Conservation (phyloP, 768 basidiomycete genomes). For the Lentinus brumalis region DNA sequence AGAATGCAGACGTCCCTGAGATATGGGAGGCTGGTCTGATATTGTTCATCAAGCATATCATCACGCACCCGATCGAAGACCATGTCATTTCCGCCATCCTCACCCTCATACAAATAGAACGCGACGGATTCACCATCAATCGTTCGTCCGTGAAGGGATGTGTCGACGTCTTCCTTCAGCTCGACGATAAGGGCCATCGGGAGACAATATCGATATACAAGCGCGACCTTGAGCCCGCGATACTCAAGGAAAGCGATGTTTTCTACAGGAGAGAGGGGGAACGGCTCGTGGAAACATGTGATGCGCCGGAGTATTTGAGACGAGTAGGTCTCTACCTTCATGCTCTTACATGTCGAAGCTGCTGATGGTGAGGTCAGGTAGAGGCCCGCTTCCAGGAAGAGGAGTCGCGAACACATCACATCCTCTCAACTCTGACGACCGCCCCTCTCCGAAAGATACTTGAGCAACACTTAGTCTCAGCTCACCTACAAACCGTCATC, state of each 20-base stretch:
- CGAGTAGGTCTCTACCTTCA: conserved; percentile 51
- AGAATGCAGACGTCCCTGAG: conserved; percentile 69
- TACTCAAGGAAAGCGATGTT: conserved; percentile 72
- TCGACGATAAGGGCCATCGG: conserved; percentile 51
- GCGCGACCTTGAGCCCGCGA: conserved; percentile 78
- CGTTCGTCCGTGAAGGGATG: conserved; percentile 90
- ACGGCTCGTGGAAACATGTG: conserved; percentile 68
- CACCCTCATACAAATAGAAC: conserved; percentile 85
- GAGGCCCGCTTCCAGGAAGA: conserved; percentile 83
- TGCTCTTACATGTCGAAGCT: not conserved
- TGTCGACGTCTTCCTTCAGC: conserved; percentile 78
- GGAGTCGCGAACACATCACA: conserved; percentile 81
- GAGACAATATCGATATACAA: conserved; percentile 67
- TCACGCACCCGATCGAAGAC: conserved; percentile 77
- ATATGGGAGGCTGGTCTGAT: conserved; percentile 82
- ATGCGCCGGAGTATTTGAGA: conserved; percentile 80
- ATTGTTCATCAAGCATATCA: conserved; percentile 82
- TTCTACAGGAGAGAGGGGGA: conserved; percentile 83
- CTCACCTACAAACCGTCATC: conserved; percentile 76
- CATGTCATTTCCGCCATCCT: conserved; percentile 84
- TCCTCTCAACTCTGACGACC: conserved; percentile 77
- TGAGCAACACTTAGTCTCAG: conserved; percentile 72
- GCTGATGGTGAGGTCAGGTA: conserved; percentile 50
- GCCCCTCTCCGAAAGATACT: conserved; percentile 72
- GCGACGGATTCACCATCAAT: conserved; percentile 88